Evolutionary conservation across 768 basidiomycete species (phyloP).

Genomic region (Galerina marginata): DNA sequence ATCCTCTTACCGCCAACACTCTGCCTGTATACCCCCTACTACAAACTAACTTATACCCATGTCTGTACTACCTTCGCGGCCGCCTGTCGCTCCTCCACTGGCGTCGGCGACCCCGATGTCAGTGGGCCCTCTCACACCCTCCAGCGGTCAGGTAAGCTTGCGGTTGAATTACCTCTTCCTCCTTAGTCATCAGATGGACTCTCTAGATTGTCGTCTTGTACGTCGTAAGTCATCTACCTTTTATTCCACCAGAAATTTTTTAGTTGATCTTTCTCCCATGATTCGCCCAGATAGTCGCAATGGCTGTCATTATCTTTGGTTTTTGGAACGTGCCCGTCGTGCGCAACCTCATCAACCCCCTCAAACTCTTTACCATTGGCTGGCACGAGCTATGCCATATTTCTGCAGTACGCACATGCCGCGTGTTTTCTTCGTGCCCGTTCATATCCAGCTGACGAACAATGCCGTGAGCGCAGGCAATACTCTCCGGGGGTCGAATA

Average conservation of each 20-base stretch:
- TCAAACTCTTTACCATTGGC: constrained; percentile 88
- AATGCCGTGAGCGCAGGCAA: constrained; percentile 52
- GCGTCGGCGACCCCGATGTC: constrained; percentile 38
- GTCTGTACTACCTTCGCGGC: constrained; percentile 31
- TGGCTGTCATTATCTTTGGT: constrained; percentile 85
- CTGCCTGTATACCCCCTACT: constrained; percentile 5
- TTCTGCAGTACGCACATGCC: constrained; percentile 55
- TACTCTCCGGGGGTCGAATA: constrained; percentile 81
- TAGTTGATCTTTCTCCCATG: constrained; percentile 14
- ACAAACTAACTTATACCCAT: constrained; percentile 14
- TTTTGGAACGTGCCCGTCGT: constrained; percentile 88
- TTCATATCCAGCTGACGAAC: constrained; percentile 2
- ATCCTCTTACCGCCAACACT: constrained; percentile 7
- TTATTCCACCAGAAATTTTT: not conserved
- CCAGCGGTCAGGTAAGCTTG: constrained; percentile 70
- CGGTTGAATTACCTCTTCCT: not conserved
- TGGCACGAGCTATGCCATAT: constrained; percentile 91
- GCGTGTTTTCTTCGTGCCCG: constrained; percentile 16
- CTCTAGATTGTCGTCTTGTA: constrained; percentile 25
- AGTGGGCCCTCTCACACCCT: constrained; percentile 57
- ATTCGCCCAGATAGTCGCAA: constrained; percentile 71
- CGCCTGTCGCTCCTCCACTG: constrained; percentile 52
- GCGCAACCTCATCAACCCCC: constrained; percentile 78
- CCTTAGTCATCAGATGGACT: not conserved
- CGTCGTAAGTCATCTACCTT: constrained; percentile 17